Percentiles rank a stretch among this genome's conserved stretches.
phyloP scores from a whole-genome alignment of 2,329 filamentous ascomycete species.

The Diplodia corticola region DNA sequence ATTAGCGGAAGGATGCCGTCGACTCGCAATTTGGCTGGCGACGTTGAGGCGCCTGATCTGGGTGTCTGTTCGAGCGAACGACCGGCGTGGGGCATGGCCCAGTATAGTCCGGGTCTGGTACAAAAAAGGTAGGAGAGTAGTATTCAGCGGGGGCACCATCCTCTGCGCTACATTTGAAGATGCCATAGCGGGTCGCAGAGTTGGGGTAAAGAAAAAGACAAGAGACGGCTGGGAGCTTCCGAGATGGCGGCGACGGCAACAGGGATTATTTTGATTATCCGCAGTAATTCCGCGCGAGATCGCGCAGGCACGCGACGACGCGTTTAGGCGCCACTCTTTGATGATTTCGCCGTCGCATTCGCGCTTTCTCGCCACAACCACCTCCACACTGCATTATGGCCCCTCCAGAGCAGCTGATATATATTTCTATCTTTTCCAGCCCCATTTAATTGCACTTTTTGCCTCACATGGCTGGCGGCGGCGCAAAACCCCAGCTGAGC shows the following conservation, averaged over 20 bases:
- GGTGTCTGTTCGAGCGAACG: not conserved
- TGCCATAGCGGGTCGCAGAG: not conserved
- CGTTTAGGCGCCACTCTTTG: not conserved
- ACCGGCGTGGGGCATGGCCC: not conserved
- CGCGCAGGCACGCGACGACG: constrained; percentile 23
- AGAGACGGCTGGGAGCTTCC: not conserved
- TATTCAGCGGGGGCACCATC: not conserved
- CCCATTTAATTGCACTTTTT: not conserved
- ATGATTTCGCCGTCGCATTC: constrained; percentile 15
- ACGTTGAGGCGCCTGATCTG: constrained; percentile 6
- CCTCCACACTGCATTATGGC: not conserved
- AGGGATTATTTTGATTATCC: not conserved
- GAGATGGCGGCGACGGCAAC: not conserved
- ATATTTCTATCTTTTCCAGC: not conserved
- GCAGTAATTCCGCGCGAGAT: not conserved
- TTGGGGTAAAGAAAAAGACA: not conserved
- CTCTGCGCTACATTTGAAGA: not conserved
- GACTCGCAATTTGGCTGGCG: constrained; percentile 13
- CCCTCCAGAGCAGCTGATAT: not conserved
- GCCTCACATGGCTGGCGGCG: constrained; percentile 37
- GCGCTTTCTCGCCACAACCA: not conserved
- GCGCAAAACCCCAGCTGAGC: constrained; percentile 60
- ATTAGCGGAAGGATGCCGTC: not conserved
- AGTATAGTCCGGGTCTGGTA: constrained; percentile 69
- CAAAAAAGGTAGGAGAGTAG: constrained; percentile 63